Base-by-base conservation (phyloP, 192 early-diverging fungal genomes). In the Backusella mclennaniae region DNA sequence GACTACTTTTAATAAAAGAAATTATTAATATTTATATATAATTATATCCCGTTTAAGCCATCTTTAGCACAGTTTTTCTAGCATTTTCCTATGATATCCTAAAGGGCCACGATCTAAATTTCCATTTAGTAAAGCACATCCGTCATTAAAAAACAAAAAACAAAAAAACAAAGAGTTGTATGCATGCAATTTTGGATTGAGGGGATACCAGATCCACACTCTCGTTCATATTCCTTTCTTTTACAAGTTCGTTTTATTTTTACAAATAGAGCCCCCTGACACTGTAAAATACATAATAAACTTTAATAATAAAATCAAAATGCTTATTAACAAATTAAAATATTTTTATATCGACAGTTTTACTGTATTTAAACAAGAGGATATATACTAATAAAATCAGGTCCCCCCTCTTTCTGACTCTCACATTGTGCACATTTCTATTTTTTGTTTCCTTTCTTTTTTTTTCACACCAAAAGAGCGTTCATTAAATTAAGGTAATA, bases 1-100 rank as follows among this genome's bases (percentile, higher is more conserved):
- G 78, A 69, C 14, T 36, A 75, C 46, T n/a, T 79, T 75, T 17
- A 79, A 76, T 52, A 79, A 79, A 66, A 74, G 46, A 49, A 49
- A 49, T 49, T 49, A 49, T n/a, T 49, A 14, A 59, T 59, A 23
- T 59, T 59, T 59, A 26, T 59, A 21, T 33, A 21, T 9, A 59
- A 56, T 23, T 59, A 59, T 59, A 59, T 59, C 56, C 56, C 56
- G 56, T 59, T 59, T 59, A 59, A 59, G 56, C 56, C 56, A 59
- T 59, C 23, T 59, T 59, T 59, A 59, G 56, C 12, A 59, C 56
- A 4, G 38, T 39, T 39, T 39, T 59, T 59, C 56, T 59, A 59
- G 56, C 56, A 59, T 23, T 59, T 59, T 59, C 56, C 12, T 11
- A 59, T 59, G 23, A 21, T 59, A 21, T 29, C 56, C 7, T 19